phyloP scores from a whole-genome alignment of 306 rosid genomes.

The Quercus alba region DNA sequence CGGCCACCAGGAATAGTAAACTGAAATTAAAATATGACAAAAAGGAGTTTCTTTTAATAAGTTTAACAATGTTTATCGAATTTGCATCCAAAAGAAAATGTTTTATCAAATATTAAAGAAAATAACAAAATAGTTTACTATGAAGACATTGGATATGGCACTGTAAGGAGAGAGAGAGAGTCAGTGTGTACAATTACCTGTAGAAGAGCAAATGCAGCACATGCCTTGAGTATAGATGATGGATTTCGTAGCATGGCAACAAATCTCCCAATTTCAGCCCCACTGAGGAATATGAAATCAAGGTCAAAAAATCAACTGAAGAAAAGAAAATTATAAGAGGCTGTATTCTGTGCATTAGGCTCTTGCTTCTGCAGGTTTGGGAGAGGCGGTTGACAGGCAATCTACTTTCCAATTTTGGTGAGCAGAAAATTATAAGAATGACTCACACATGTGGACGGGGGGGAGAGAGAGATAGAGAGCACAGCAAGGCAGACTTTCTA shows the following conservation, averaged over 20 bases:
- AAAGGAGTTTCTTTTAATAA: neutral
- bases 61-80: neutral
- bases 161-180: no score
- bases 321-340: neutral
- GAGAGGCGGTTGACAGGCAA: no score
- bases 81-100: neutral
- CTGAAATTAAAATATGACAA: constrained; percentile 42
- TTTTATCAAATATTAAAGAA: neutral
- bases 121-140: neutral
- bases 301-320: neutral
- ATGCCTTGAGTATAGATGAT: constrained; percentile 84
- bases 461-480: neutral
- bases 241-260: constrained; percentile 90
- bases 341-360: no score
- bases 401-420: no score
- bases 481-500: no score
- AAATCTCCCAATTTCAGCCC: constrained; percentile 96
- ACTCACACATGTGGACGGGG: neutral
- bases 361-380: no score
- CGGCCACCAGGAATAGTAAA: constrained; percentile 93
- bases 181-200: constrained; percentile 53
- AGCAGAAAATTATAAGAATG: neutral
- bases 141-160: neutral
- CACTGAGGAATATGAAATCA: constrained; percentile 40
- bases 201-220: constrained; percentile 99